These are phyloP conservation scores for Dianthus caryophyllus DNA, from an alignment of 148 eudicot species.

Conservation along the genomic window DNA sequence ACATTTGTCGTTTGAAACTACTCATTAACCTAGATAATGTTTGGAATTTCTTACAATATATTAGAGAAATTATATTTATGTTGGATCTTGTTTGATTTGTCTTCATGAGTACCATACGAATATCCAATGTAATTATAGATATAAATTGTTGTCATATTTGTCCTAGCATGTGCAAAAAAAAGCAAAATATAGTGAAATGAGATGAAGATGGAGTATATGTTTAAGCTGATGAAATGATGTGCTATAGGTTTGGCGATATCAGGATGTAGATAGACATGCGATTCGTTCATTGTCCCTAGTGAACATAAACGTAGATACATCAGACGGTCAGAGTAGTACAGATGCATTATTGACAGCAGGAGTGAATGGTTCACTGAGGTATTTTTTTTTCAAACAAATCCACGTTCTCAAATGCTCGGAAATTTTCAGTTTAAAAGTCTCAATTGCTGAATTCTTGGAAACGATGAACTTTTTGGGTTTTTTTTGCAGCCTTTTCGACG, in stretches of 20 bases:
- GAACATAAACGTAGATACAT: constrained; percentile 37
- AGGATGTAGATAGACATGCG: constrained; percentile 37
- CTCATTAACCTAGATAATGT: too few relatives aligned
- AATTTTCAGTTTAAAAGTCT: not conserved
- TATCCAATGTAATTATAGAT: too few relatives aligned
- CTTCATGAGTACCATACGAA: too few relatives aligned
- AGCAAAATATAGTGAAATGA: too few relatives aligned
- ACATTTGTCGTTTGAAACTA: too few relatives aligned
- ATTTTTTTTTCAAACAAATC: constrained; percentile 16
- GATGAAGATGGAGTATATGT: not conserved
- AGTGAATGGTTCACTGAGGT: constrained; percentile 48
- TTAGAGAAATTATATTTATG: too few relatives aligned
- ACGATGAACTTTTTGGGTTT: not conserved
- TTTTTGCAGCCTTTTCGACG: constrained; percentile 51
- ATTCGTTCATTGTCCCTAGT: constrained; percentile 45
- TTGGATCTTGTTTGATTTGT: too few relatives aligned
- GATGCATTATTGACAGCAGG: constrained; percentile 58
- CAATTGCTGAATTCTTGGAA: not conserved
- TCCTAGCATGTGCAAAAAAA: too few relatives aligned
- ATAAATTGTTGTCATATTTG: too few relatives aligned
- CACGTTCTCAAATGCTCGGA: not conserved
- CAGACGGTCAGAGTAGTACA: constrained; percentile 39
- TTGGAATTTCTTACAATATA: too few relatives aligned
- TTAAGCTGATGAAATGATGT: constrained; percentile 14
- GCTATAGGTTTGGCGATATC: constrained; percentile 67